These are phyloP conservation scores for Blastobotrys apis DNA, from an alignment of 1,139 yeast species.

Conservation along the genomic window DNA sequence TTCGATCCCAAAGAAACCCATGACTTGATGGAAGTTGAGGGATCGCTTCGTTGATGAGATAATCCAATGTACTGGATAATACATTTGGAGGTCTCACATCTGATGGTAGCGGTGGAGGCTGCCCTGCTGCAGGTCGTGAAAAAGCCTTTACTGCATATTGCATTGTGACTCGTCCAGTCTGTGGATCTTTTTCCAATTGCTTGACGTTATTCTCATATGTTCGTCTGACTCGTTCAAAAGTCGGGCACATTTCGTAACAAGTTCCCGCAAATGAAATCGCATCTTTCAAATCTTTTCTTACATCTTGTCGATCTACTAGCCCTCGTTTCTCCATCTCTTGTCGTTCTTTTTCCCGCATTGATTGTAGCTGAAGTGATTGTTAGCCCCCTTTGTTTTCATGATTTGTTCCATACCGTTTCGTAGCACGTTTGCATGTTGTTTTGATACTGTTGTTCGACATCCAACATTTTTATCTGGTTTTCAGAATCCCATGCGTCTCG, in stretches of 20 bases:
- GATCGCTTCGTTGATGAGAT: constrained; percentile 60
- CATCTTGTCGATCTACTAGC: constrained; percentile 83
- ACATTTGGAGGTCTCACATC: constrained; percentile 93
- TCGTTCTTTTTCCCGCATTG: constrained; percentile 73
- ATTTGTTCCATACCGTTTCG: constrained; percentile 38
- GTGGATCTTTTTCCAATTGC: constrained; percentile 61
- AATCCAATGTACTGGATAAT: constrained; percentile 59
- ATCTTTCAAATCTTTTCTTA: constrained; percentile 73
- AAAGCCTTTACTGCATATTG: constrained; percentile 81
- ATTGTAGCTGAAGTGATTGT: constrained; percentile 43
- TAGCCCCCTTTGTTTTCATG: constrained; percentile 6
- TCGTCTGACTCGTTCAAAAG: constrained; percentile 85
- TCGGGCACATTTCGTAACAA: constrained; percentile 92
- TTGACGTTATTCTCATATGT: constrained; percentile 85
- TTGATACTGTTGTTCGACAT: constrained; percentile 38
- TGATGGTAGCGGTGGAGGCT: constrained; percentile 95
- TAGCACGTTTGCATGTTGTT: constrained; percentile 50
- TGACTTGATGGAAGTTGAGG: constrained; percentile 77
- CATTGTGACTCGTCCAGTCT: constrained; percentile 58
- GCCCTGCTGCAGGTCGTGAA: constrained; percentile 97
- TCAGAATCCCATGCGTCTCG: constrained; percentile 48
- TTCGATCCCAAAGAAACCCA: constrained; percentile 96
- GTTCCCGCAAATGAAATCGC: constrained; percentile 87
- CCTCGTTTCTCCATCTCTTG: constrained; percentile 75
- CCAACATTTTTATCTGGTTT: constrained; percentile 47